phyloP scores from a whole-genome alignment of 768 basidiomycete species.

The Pleurotus cornucopiae region DNA sequence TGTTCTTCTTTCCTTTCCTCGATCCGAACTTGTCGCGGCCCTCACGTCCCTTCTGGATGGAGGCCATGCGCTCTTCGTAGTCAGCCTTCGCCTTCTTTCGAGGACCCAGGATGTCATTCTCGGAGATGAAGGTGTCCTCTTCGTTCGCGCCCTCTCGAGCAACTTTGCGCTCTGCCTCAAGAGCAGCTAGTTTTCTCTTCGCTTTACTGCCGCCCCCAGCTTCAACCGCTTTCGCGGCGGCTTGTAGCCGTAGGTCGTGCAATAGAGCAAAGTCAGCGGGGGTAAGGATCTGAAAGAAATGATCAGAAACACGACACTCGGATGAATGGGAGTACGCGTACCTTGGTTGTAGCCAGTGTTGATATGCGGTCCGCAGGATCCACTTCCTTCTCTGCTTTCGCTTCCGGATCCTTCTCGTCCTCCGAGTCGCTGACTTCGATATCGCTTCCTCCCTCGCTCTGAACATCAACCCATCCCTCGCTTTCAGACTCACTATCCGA shows the following conservation, averaged over 20 bases:
- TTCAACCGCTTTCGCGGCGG: conserved; percentile 67
- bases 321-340: conserved; percentile 18
- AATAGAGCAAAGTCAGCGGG: conserved; percentile 94
- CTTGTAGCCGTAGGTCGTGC: conserved; percentile 82
- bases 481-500: conserved; percentile 49
- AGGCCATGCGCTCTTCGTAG: conserved; percentile 91
- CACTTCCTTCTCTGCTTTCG: conserved; percentile 21
- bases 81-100: conserved; percentile 90
- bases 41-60: conserved; percentile 88
- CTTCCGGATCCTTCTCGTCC: conserved; percentile 56
- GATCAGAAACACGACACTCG: background rate
- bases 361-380: conserved; percentile 39
- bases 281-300: conserved; percentile 75
- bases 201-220: conserved; percentile 66
- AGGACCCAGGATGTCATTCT: conserved; percentile 89
- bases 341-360: conserved; percentile 79
- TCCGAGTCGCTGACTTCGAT: conserved; percentile 87
- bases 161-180: conserved; percentile 69
- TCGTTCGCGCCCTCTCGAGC: conserved; percentile 39
- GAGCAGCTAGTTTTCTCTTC: conserved; percentile 83
- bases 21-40: conserved; percentile 93
- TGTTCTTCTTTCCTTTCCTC: conserved; percentile 87
- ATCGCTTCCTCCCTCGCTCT: conserved; percentile 60
- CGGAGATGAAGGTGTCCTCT: conserved; percentile 70
- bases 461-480: conserved; percentile 80